These are phyloP conservation scores for Monilinia vaccinii-corymbosi DNA, from an alignment of 2,329 filamentous ascomycete species.

Conservation along the genomic window DNA sequence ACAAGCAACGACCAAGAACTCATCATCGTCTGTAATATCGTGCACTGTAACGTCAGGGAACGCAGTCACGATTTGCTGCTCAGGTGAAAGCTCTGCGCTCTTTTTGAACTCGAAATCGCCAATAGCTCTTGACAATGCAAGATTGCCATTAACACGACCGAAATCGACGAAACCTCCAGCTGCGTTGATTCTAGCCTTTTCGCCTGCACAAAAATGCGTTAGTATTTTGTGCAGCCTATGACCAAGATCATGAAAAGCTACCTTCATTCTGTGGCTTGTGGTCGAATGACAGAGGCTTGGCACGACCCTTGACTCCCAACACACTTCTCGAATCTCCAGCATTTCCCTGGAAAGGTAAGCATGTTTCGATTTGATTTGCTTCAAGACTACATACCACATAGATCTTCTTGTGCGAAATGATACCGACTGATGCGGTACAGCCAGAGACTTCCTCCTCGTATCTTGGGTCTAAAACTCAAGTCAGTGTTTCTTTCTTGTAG, in stretches of 20 bases:
- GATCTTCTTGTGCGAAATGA: constrained; percentile 86
- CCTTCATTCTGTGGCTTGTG: constrained; percentile 99
- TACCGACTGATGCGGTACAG: constrained; percentile 86
- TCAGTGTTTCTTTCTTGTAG: constrained; percentile 16
- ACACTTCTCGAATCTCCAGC: constrained; percentile 94
- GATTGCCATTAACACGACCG: constrained; percentile 94
- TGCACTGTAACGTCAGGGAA: constrained; percentile 91
- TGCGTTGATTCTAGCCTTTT: constrained; percentile 91
- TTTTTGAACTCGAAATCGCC: constrained; percentile 99
- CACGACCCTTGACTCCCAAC: constrained; percentile 89
- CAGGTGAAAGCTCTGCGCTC: constrained; percentile 90
- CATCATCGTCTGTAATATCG: constrained; percentile 84
- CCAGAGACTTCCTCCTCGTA: constrained; percentile 98
- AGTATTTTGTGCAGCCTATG: constrained; percentile 19
- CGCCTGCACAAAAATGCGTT: constrained; percentile 46
- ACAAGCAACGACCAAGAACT: constrained; percentile 88
- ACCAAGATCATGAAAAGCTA: constrained; percentile 30
- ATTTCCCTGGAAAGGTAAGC: constrained; percentile 56
- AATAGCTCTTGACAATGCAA: constrained; percentile 92
- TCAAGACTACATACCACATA: constrained; percentile 68
- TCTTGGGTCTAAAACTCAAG: constrained; percentile 65
- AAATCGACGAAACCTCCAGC: constrained; percentile 98
- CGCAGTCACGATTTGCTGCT: constrained; percentile 96
- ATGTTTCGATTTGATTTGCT: constrained; percentile 22
- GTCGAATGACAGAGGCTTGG: constrained; percentile 97